Evolutionary conservation across 2,329 filamentous ascomycete genomes (phyloP).

Genomic region (Ceratocystis ficicola): DNA sequence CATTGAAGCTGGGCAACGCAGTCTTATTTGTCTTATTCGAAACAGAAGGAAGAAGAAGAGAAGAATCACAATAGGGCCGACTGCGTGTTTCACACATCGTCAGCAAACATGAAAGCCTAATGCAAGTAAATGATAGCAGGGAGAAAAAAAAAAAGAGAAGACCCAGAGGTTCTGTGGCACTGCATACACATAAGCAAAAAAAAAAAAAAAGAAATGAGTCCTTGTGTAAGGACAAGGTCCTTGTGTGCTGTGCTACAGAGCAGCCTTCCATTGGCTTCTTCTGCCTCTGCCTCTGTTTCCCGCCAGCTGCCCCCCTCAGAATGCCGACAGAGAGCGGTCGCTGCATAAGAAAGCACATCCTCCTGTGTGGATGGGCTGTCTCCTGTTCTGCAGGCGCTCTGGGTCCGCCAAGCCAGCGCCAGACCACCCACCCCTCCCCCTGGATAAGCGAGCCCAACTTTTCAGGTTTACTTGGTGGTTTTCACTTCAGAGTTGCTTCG

Average conservation of each 20-base stretch:
- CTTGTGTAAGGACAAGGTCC: background rate
- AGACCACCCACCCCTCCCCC: too few relatives aligned
- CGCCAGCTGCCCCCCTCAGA: background rate
- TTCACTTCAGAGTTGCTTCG: too few relatives aligned
- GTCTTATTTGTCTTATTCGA: background rate
- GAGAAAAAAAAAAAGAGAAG: too few relatives aligned
- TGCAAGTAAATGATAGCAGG: background rate
- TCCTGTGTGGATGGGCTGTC: background rate
- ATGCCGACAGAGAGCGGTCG: background rate
- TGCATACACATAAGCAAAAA: background rate
- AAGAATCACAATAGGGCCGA: background rate
- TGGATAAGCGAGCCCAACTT: too few relatives aligned
- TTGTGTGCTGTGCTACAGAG: background rate
- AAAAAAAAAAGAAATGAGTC: background rate
- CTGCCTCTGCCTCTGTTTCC: background rate
- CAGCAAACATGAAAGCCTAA: background rate
- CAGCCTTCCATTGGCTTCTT: too few relatives aligned
- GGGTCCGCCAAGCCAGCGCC: background rate
- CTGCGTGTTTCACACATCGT: background rate
- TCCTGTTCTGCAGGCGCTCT: background rate
- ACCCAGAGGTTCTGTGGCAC: background rate
- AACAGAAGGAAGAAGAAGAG: too few relatives aligned
- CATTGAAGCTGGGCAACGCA: background rate
- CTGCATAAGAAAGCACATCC: background rate
- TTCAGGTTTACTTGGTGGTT: too few relatives aligned